Base-by-base conservation (phyloP, 441 rosid genomes). In the Hura crepitans region DNA sequence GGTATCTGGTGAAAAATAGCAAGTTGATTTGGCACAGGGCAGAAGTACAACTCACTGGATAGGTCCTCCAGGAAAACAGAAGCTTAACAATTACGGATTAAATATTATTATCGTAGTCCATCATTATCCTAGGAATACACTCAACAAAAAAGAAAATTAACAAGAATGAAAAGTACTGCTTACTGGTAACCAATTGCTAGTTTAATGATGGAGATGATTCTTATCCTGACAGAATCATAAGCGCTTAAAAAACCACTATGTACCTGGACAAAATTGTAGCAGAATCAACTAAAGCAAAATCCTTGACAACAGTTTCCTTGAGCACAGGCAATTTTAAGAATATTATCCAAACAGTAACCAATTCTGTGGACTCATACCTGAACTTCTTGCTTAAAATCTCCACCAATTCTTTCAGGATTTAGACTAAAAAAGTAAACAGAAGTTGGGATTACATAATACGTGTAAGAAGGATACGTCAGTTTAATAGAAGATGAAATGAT, bases 341-440 rank as follows among this genome's bases (percentile, higher is more conserved):
- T 51, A 31, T 18, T 33, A 43, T 23, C 54, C 61, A 51, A 64
- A 57, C 14, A 70, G 56, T 54, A 51, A 69, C 4, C 33, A 68
- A 62, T 45, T 72, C 11, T 11, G 15, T n/a, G 9, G 70, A 63
- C 30, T 65, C 72, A 65, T 78, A 88, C 97, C 77, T 94, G 98
- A 75, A 90, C 81, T 82, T 94, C 97, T 85, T 94, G 85, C 85
- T 86, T 89, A 81, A 91, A 91, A 79, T 94, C 97, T 73, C 96
- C 97, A 53, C 93, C 96, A 72, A 90, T 86, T 78, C 98, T 84
- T 76, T 94, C 98, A 45, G 98, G 97, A 80, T 94, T 94, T 70
- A 94, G 69, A 82, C 98, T 94, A 71, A 54, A 72, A 10, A 63
- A 31, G 65, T 47, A 68, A 62, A 73, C 4, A 68, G 49, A 69